Base-by-base conservation (phyloP, 1,284 basidiomycete species). In the Microbotryum intermedium region DNA sequence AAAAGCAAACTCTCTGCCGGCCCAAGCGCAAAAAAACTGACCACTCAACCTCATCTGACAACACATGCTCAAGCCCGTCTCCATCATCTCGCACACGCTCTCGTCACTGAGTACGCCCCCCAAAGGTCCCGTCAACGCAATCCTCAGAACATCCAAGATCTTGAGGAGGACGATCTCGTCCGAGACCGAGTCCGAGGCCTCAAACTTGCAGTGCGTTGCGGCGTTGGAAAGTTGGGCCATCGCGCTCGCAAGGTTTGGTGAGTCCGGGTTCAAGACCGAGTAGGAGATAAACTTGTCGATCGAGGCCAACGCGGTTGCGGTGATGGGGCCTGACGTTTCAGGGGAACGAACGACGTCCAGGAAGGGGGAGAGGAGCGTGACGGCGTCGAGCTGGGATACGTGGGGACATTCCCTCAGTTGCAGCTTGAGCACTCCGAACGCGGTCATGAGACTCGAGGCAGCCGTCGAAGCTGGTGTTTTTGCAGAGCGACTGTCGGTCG, bases 81-180 rank as follows among this genome's bases (percentile, higher is more conserved):
- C 95, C 72, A 99, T 79, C 84, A 98, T 92, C 77, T 97, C 94
- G 74, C 95, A 98, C 23, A 98, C 87, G 73, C 92, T 89, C 61
- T 95, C 84, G 71, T 99, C 94, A 44, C 89, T 88, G 45, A 97
- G 79, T 13, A 81, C 78, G 25, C 74, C 72, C 0, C 85, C 86
- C n/a, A 86, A 81, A 56, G 77, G 30, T 26, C 84, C 83, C 60
- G 85, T 83, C 68, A 94, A 80, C 70, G 89, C 84, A 72, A 90
- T 85, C 65, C 88, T 84, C 64, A 98, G 92, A 11, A 97, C 85
- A 16, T 86, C 83, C 77, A 98, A 83, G 66, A 98, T 92, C 72
- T 87, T 87, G 56, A 95, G 81, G 16, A 98, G 80, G 6, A 97
- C 92, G 7, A 97, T 87, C 75, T 99, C 95, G 75, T 98, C 95